phyloP scores from a whole-genome alignment of 345 rosid species.

The Bruguiera gymnorhiza region DNA sequence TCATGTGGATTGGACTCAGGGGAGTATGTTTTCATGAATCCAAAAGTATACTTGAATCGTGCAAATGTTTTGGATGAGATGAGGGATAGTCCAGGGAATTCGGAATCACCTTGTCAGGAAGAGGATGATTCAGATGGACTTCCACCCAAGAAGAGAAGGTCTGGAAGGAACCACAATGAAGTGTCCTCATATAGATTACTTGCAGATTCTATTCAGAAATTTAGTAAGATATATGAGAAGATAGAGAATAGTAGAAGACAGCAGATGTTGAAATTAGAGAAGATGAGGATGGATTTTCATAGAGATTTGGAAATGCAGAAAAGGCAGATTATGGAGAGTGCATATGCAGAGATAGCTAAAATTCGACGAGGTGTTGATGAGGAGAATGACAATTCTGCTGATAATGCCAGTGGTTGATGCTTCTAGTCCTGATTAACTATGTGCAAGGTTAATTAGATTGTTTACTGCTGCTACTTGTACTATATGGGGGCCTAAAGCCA shows the following conservation, averaged over 20 bases:
- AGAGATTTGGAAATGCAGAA: constrained; percentile 87
- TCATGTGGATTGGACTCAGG: constrained; percentile 93
- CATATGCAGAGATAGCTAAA: constrained; percentile 76
- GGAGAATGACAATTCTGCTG: constrained; percentile 55
- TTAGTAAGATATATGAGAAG: constrained; percentile 86
- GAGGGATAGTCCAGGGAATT: constrained; percentile 87
- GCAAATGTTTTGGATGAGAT: constrained; percentile 79
- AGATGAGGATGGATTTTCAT: constrained; percentile 90
- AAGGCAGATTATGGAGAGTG: constrained; percentile 81
- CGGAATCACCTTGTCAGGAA: constrained; percentile 49
- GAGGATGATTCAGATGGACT: constrained; percentile 72
- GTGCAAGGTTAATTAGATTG: constrained; percentile 11
- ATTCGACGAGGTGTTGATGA: constrained; percentile 47
- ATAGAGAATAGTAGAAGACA: constrained; percentile 73
- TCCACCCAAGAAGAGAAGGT: constrained; percentile 64
- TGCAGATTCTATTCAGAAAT: constrained; percentile 80
- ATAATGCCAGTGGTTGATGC: constrained; percentile 54
- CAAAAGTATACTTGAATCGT: constrained; percentile 58
- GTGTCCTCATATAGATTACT: constrained; percentile 65
- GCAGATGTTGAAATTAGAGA: constrained; percentile 88
- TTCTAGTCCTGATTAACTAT: constrained; percentile 9
- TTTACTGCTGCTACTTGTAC: constrained; percentile 28
- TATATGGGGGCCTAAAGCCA: constrained; percentile 17
- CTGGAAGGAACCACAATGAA: constrained; percentile 48
- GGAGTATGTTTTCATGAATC: constrained; percentile 72